Evolutionary conservation across 2,329 filamentous ascomycete species (phyloP), one percentile per base, ranked within the genome.

Genomic region (Decorospora gaudefroyi): DNA sequence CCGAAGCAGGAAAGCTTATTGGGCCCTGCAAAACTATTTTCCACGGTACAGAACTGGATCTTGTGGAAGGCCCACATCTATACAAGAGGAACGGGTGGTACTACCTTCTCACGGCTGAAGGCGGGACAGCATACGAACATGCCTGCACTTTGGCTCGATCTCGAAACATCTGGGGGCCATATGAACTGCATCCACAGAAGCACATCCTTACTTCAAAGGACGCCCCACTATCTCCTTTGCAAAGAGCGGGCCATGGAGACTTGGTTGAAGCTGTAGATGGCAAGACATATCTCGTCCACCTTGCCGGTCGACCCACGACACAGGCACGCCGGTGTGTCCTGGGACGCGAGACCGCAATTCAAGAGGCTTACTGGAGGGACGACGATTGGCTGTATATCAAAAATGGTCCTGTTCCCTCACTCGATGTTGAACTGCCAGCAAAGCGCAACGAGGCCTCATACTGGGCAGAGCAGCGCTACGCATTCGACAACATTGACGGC

Each of bases 361-460:
- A 85, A 54, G 78, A 83, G 53, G 80, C 76, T 0, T 78, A 74
- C 60, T 85, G 82, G 82, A 51, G 46, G n/a, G 68, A 78, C 8
- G 79, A 84, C 31, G 81, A 81, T 56, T 85, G 82, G 82, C 71
- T 84, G 3, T 83, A 83, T 47, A 71, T 84, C 30, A 83, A 83
- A 62, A 70, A 78, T 41, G 81, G 81, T 0, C 79, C 67, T 3
- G 51, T 67, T 5, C 67, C 67, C 7, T 68, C 80, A 1, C 69
- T 84, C 1, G 51, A 61, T 28, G 62, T 68, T 15, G 62, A 69
- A 3, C 43, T 69, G 3, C 65, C 62, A 0, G 62, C 52, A 4
- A 43, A 51, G 8, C 59, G 61, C 6, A 57, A 69, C 35, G 64
- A 69, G 21, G 53, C 53, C 2, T 34, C 51, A 0, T 69, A 70